Evolutionary conservation across 495 filamentous ascomycete genomes (phyloP), one percentile per base, ranked within the genome.

Genomic region (Talaromyces thailandensis): DNA sequence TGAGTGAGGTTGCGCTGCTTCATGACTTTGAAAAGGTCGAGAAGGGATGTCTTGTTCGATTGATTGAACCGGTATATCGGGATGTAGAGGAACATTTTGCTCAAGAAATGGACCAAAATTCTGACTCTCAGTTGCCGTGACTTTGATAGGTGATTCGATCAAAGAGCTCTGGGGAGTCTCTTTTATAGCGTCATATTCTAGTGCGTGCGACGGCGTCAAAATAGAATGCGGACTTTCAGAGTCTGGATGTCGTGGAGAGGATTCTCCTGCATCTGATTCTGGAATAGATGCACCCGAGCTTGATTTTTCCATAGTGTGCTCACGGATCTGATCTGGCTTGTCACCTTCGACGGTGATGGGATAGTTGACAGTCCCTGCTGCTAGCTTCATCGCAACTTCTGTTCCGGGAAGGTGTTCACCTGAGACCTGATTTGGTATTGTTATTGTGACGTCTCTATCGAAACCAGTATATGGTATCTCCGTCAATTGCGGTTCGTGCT

Each of bases 1-100:
- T 6, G 55, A 57, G 23, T 29, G 18, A 24, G 55, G 55, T 31
- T 29, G 16, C 16, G 24, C 16, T 35, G 14, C n/a, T 32, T 57
- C 16, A 55, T 28, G n/a, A 11, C 24, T 14, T 28, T 55, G 51
- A 55, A 16, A 55, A 18, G 51, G 23, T 14, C 12, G 23, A n/a
- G 50, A 28, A 16, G 23, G 5, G 4, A 26, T 28, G 23, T 57
- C 29, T 31, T 35, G 26, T 18, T 60, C 58, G 26, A 60, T 51
- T 7, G 58, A 60, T 45, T 60, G 35, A 4, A 45, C 58, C 18
- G 37, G 58, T 45, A 45, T 28, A 45, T 60, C 37, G 16, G 58
- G 58, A 60, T 60, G 31, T 45, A 45, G 32, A 48, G 37, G 43
- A 25, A 48, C 5, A 9, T 24, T 31, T 16, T 55, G 51, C 11